phyloP scores from a whole-genome alignment of 257 asterid species.

The Capsicum chinense region DNA sequence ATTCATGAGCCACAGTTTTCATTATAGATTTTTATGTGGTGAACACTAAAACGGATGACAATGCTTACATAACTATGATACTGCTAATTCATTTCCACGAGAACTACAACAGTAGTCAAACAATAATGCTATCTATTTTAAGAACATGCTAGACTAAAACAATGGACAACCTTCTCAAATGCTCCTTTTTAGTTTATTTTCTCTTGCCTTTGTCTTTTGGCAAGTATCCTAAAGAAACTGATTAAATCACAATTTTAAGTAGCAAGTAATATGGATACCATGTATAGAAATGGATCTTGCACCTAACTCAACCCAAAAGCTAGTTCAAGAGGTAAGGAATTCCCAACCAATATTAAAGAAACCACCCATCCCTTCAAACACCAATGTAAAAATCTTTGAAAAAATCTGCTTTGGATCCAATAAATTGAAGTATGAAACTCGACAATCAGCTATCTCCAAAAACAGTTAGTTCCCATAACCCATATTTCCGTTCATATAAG shows the following conservation, averaged over 20 bases:
- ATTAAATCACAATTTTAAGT: background rate
- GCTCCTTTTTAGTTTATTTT: background rate
- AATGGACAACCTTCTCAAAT: constrained; percentile 13
- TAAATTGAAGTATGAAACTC: background rate
- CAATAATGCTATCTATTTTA: background rate
- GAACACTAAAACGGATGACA: background rate
- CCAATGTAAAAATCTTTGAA: too few relatives aligned
- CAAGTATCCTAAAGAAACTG: constrained; percentile 9
- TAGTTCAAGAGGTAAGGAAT: too few relatives aligned
- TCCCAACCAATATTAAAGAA: too few relatives aligned
- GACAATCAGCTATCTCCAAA: background rate
- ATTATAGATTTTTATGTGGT: background rate
- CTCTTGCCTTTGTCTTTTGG: constrained; percentile 19
- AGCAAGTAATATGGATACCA: too few relatives aligned
- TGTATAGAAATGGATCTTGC: too few relatives aligned
- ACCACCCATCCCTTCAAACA: too few relatives aligned
- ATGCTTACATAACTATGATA: background rate
- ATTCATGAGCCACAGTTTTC: background rate
- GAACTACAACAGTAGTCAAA: background rate
- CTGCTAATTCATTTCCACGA: background rate
- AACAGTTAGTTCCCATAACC: background rate
- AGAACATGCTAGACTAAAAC: background rate
- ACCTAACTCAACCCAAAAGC: too few relatives aligned
- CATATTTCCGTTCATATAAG: background rate
- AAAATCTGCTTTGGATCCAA: background rate